Base-by-base conservation (phyloP, 371 early-diverging fungal genomes). In the Rhizopus stolonifer region DNA sequence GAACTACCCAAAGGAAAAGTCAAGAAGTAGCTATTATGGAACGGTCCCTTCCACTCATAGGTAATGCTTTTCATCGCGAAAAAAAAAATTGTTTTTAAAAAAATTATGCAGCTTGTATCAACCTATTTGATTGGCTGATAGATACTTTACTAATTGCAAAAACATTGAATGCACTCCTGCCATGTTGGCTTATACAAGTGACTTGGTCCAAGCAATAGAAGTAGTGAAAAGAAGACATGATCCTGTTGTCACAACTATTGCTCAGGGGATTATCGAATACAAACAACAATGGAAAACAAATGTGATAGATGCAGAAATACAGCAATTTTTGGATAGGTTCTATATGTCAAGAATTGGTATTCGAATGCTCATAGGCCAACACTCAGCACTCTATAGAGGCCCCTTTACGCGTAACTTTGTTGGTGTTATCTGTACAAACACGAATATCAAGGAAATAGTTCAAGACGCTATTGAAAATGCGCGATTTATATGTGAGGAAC, bases 261-360 rank as follows among this genome's bases (percentile, higher is more conserved):
- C 97, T 15, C 92, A 95, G 63, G 98, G 98, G 21, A 90, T 97
- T 31, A 72, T 89, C 47, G 95, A 97, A 70, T 91, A 91, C 69
- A 95, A 97, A 67, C 81, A 88, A 48, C 70, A 70, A 55, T 82
- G 64, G 56, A 77, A 70, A 42, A 70, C 75, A 1, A 65, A 69
- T 17, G 52, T 69, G 32, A 83, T 92, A 18, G 93, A 94, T 67
- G 80, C 82, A 32, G 92, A 88, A 43, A 80, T 95, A 1, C 96
- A 98, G 70, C 79, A 86, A 10, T 98, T 98, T 66, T 72, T 98
- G 54, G 96, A 96, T 71, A 84, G 95, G 6, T 98, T 98, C 70
- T 96, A 95, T 77, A 88, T 96, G 88, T 94, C 94, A 17, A 86
- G 98, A 33, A 98, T 98, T 51, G 96, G 96, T 8, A 95, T 98